phyloP scores from a whole-genome alignment of 139 green algal species.

The Coelastrella sp. region DNA sequence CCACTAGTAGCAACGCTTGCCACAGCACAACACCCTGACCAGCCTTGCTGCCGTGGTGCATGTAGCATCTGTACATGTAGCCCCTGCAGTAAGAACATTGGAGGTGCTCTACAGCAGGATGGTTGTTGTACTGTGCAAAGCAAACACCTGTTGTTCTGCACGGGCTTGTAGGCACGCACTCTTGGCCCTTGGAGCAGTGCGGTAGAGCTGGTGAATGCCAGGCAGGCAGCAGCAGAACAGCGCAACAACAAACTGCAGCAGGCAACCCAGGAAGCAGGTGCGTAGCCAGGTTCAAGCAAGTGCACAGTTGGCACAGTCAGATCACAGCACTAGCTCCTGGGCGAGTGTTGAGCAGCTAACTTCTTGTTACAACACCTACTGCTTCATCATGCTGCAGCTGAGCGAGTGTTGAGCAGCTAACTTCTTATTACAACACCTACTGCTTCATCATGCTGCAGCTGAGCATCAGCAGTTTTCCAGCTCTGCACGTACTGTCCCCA shows the following conservation, averaged over 20 bases:
- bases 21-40: too few relatives aligned
- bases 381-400: too few relatives aligned
- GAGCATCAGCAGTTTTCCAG: too few relatives aligned
- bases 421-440: too few relatives aligned
- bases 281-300: neutral
- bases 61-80: too few relatives aligned
- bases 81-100: too few relatives aligned
- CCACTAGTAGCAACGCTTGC: too few relatives aligned
- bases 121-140: neutral
- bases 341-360: neutral
- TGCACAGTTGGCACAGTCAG: neutral
- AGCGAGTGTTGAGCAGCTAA: neutral
- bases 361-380: too few relatives aligned
- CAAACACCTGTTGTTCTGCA: neutral
- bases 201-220: conserved; percentile 69
- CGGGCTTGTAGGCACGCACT: conserved; percentile 56
- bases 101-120: too few relatives aligned
- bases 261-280: neutral
- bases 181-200: conserved; percentile 77
- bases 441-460: too few relatives aligned
- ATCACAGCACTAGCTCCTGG: neutral
- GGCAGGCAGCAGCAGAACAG: conserved; percentile 60
- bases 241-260: conserved; percentile 60
- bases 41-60: neutral
- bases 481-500: too few relatives aligned